A percentile compares a stretch with the other conserved stretches of the same genome.
phyloP scores from a whole-genome alignment of 1,284 basidiomycete genomes.

The Cutaneotrichosporon cutaneum region DNA sequence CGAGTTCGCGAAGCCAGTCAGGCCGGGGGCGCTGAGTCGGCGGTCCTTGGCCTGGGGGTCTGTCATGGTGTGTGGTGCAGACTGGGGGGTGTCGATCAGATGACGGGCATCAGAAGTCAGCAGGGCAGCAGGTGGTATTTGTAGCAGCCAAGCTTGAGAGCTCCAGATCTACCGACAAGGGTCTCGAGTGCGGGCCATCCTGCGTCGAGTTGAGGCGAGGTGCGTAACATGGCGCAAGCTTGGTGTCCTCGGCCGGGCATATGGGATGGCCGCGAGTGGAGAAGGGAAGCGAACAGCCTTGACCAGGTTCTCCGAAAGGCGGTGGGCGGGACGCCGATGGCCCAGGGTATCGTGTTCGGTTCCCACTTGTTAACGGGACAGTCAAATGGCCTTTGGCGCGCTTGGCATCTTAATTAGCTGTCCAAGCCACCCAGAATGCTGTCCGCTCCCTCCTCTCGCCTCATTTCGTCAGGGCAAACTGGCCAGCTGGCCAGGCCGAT shows the following conservation, averaged over 20 bases:
- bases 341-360: background rate
- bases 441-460: too few relatives aligned
- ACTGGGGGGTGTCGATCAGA: background rate
- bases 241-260: background rate
- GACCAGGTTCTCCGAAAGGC: too few relatives aligned
- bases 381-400: too few relatives aligned
- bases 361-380: background rate
- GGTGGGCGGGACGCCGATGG: background rate
- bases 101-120: background rate
- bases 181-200: background rate
- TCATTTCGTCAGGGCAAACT: too few relatives aligned
- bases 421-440: too few relatives aligned
- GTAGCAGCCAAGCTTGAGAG: background rate
- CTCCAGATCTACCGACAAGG: background rate
- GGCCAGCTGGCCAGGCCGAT: too few relatives aligned
- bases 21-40: background rate
- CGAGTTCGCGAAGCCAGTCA: background rate
- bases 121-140: background rate
- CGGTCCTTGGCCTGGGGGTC: background rate
- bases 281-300: background rate
- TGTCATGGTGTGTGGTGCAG: background rate
- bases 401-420: too few relatives aligned
- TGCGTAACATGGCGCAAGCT: background rate
- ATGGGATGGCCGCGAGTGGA: background rate
- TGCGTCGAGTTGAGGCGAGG: background rate